A percentile compares a stretch with the other conserved stretches of the same genome.
Conservation (phyloP, 257 asterid genomes). For the Solanum pennellii region DNA sequence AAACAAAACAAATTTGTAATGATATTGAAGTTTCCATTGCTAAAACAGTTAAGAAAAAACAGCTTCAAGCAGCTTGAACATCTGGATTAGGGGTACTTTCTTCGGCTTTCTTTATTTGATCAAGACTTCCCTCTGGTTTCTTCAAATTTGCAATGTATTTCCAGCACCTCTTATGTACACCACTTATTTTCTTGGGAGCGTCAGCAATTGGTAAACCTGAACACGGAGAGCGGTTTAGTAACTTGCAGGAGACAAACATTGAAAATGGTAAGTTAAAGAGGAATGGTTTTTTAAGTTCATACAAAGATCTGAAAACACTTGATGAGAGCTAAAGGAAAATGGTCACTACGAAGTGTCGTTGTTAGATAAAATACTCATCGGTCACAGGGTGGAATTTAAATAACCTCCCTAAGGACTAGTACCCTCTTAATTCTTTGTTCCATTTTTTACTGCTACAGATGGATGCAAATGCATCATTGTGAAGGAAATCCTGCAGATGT, state of each 20-base stretch:
- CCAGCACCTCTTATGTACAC: constrained; percentile 98
- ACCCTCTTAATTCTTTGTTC: not conserved
- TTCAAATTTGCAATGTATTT: constrained; percentile 43
- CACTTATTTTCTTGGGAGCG: constrained; percentile 90
- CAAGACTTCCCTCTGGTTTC: constrained; percentile 17
- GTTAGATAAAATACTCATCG: not conserved
- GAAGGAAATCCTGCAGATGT: too few species aligned
- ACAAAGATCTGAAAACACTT: not conserved
- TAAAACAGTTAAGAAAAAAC: not conserved
- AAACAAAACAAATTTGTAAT: not conserved
- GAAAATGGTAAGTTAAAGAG: not conserved
- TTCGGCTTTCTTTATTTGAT: constrained; percentile 17
- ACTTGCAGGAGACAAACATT: constrained; percentile 30
- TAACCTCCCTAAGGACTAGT: not conserved
- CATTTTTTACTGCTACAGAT: not conserved
- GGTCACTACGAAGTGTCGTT: not conserved
- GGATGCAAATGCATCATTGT: not conserved
- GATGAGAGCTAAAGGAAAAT: not conserved
- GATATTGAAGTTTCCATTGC: not conserved
- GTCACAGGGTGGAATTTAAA: not conserved
- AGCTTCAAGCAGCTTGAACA: constrained; percentile 28
- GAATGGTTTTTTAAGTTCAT: not conserved
- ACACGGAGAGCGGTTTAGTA: not conserved
- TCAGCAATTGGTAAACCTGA: constrained; percentile 39
- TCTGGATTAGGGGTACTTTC: constrained; percentile 27